Conservation (phyloP, 2,329 filamentous ascomycete species). For the Pseudogymnoascus sp. region DNA sequence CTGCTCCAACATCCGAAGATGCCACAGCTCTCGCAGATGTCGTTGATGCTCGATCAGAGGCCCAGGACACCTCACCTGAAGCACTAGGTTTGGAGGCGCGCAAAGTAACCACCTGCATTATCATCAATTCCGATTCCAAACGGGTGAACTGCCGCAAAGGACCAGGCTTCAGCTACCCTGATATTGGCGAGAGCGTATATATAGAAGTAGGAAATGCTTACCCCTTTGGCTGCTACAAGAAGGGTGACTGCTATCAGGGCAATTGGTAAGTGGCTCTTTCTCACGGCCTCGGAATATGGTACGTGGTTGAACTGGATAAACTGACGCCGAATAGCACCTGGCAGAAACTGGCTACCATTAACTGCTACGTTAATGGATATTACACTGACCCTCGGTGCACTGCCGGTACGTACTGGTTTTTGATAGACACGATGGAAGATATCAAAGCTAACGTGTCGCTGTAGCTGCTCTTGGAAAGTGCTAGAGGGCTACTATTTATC, state of each 20-base stretch:
- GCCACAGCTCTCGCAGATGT: background rate
- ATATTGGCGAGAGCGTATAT: background rate
- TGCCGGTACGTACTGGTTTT: background rate
- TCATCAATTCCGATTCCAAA: background rate
- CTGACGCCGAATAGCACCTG: background rate
- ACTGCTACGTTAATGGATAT: background rate
- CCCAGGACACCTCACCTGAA: background rate
- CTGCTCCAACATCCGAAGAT: background rate
- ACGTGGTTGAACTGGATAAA: background rate
- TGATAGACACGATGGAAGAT: background rate
- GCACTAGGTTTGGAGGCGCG: background rate
- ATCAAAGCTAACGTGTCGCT: background rate
- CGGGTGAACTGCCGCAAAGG: background rate
- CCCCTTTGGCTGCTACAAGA: background rate
- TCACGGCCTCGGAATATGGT: background rate
- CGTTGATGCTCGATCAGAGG: background rate
- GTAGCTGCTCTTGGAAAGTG: background rate
- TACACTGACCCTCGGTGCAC: background rate
- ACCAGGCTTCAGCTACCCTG: background rate
- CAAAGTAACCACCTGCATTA: background rate
- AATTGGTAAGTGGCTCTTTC: background rate
- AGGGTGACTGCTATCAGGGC: background rate
- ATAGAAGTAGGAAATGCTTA: background rate
- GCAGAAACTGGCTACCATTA: background rate
- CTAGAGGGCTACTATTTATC: background rate